Conservation (phyloP, 768 basidiomycete species). For the Galerina marginata region DNA sequence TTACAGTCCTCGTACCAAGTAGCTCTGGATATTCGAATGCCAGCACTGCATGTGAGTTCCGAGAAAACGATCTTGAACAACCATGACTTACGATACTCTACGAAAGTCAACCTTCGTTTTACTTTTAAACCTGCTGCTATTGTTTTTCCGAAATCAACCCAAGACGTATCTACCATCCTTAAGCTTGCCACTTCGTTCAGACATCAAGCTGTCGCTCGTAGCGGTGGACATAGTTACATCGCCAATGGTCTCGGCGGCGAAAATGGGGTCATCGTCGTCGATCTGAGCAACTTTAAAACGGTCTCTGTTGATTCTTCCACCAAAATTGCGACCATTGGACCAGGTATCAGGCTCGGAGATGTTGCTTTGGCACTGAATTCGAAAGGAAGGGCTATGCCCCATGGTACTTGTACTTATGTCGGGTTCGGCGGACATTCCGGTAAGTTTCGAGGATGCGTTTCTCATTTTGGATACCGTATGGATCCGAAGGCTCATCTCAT, state of each 20-base stretch:
- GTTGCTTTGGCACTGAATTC: constrained; percentile 41
- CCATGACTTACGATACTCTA: background rate
- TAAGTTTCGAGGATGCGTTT: constrained; percentile 13
- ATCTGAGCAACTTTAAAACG: constrained; percentile 41
- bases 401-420: constrained; percentile 52
- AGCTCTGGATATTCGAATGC: constrained; percentile 24
- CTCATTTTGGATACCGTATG: background rate
- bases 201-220: constrained; percentile 41
- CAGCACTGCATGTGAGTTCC: constrained; percentile 29
- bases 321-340: constrained; percentile 39
- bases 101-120: constrained; percentile 35
- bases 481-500: background rate
- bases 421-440: constrained; percentile 53
- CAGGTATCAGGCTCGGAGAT: constrained; percentile 45
- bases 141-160: constrained; percentile 30
- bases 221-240: constrained; percentile 52
- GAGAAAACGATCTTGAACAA: background rate
- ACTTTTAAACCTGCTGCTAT: constrained; percentile 35
- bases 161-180: constrained; percentile 35
- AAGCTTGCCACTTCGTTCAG: constrained; percentile 30
- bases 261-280: constrained; percentile 46
- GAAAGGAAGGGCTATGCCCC: constrained; percentile 43
- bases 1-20: constrained; percentile 27
- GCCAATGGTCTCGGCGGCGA: constrained; percentile 49
- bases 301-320: constrained; percentile 36